Evolutionary conservation across 768 basidiomycete genomes (phyloP).

Genomic region (Lactarius akahatsu): DNA sequence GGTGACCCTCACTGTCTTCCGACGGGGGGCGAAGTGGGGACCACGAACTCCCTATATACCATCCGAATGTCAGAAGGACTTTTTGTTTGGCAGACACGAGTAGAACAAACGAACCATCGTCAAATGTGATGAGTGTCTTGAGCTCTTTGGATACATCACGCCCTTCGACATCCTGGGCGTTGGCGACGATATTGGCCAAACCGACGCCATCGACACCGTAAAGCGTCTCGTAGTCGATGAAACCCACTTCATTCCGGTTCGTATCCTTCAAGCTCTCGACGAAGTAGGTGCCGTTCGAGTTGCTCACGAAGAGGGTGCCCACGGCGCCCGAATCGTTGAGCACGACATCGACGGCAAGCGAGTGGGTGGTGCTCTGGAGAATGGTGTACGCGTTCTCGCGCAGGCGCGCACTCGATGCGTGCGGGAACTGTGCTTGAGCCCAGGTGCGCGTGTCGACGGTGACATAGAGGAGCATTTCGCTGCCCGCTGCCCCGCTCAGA

Average conservation of each 20-base stretch:
- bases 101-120: constrained; percentile 59
- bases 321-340: constrained; percentile 61
- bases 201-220: constrained; percentile 90
- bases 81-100: constrained; percentile 11
- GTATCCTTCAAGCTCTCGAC: constrained; percentile 89
- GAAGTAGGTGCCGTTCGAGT: constrained; percentile 95
- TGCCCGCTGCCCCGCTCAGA: constrained; percentile 48
- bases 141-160: constrained; percentile 69
- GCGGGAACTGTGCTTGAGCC: constrained; percentile 92
- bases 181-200: constrained; percentile 82
- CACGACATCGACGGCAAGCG: constrained; percentile 91
- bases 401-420: constrained; percentile 73
- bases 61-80: neutral
- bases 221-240: constrained; percentile 89
- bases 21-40: constrained; percentile 56
- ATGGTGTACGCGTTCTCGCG: constrained; percentile 95
- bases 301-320: constrained; percentile 93
- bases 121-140: constrained; percentile 80
- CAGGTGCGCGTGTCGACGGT: constrained; percentile 79
- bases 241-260: constrained; percentile 84
- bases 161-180: constrained; percentile 80
- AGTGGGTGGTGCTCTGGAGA: constrained; percentile 91
- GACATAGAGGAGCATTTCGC: constrained; percentile 85
- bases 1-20: constrained; percentile 57
- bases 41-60: constrained; percentile 66